Evolutionary conservation across 2,329 filamentous ascomycete species (phyloP).

Genomic region (Botrytis galanthina): DNA sequence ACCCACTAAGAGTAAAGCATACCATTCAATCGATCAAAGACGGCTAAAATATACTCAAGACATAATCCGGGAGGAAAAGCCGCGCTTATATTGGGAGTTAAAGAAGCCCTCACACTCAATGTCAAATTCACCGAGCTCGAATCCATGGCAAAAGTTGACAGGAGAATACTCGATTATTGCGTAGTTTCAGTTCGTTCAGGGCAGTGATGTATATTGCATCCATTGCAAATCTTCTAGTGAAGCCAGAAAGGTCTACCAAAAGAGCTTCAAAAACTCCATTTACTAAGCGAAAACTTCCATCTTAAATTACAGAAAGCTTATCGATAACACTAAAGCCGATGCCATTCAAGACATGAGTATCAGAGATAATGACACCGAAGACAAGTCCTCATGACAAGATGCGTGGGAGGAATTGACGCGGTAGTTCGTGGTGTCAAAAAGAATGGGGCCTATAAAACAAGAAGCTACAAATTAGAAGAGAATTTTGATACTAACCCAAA

Average conservation of each 20-base stretch:
- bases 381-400: conserved; percentile 20
- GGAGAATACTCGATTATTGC: neutral
- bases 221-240: neutral
- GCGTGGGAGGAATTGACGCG: conserved; percentile 27
- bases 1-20: neutral
- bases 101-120: neutral
- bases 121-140: neutral
- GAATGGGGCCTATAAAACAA: neutral
- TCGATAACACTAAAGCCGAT: neutral
- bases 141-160: neutral
- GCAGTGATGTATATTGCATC: neutral
- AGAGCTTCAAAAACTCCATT: neutral
- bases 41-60: neutral
- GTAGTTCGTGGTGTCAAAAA: conserved; percentile 20
- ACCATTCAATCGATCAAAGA: neutral
- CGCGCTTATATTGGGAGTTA: neutral
- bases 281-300: neutral
- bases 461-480: neutral
- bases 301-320: conserved; percentile 2
- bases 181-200: neutral
- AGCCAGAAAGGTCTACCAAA: neutral
- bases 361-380: conserved; percentile 27
- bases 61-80: neutral
- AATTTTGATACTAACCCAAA: neutral
- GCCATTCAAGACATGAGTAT: neutral